Conservation (phyloP, 352 stramenopile species). For the Phytophthora aleatoria region DNA sequence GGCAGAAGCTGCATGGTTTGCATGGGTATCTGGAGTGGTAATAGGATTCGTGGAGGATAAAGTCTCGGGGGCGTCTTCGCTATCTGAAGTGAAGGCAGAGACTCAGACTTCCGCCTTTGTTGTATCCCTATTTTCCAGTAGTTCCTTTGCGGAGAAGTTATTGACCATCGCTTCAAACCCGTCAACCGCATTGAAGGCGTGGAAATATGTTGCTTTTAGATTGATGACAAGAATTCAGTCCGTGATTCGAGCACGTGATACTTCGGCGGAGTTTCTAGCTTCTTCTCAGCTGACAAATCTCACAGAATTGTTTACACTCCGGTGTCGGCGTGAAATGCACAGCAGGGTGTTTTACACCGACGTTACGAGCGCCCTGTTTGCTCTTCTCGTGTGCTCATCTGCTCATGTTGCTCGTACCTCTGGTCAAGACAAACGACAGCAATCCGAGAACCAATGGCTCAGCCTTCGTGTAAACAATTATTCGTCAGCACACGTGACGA, state of each 20-base stretch:
- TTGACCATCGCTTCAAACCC: constrained; percentile 21
- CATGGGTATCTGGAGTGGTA: constrained; percentile 40
- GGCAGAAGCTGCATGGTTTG: constrained; percentile 29
- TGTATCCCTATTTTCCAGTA: constrained; percentile 22
- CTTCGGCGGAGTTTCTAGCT: constrained; percentile 1
- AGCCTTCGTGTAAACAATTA: constrained; percentile 32
- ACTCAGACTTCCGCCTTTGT: not conserved
- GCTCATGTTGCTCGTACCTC: too few species aligned
- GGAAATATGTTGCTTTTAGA: constrained; percentile 39
- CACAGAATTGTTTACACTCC: constrained; percentile 37
- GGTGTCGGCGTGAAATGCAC: constrained; percentile 37
- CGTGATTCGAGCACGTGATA: constrained; percentile 2
- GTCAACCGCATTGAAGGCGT: constrained; percentile 15
- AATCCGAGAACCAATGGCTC: not conserved
- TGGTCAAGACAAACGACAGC: not conserved
- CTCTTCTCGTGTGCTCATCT: constrained; percentile 21
- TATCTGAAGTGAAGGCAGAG: not conserved
- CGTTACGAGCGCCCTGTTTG: constrained; percentile 37
- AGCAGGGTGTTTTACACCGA: constrained; percentile 42
- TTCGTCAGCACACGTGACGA: constrained; percentile 37
- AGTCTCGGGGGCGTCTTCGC: not conserved
- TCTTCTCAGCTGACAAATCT: constrained; percentile 32
- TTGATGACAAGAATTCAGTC: constrained; percentile 33
- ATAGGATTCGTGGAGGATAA: constrained; percentile 15
- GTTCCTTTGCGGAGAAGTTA: constrained; percentile 38